phyloP scores from a whole-genome alignment of 2,329 filamentous ascomycete genomes.

The Fusarium penzigii region DNA sequence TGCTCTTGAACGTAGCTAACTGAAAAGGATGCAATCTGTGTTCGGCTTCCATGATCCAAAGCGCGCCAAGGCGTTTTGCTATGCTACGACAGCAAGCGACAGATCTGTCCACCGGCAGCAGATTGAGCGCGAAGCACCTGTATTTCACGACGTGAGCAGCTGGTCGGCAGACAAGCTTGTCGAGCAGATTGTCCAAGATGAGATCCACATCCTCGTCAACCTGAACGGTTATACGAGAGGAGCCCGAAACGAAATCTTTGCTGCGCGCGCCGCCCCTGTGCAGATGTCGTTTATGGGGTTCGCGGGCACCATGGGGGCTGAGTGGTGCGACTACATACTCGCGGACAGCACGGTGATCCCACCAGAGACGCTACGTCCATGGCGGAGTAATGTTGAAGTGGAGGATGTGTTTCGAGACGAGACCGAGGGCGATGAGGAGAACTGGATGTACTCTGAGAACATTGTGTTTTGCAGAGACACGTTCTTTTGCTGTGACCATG shows the following conservation, averaged over 20 bases:
- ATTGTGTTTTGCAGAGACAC: slow-evolving; percentile 93
- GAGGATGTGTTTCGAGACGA: slow-evolving; percentile 69
- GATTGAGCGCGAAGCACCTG: slow-evolving; percentile 88
- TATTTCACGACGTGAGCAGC: slow-evolving; percentile 83
- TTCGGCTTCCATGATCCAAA: slow-evolving; percentile 82
- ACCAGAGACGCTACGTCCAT: slow-evolving; percentile 75
- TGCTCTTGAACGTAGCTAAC: not conserved
- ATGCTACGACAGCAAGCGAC: slow-evolving; percentile 91
- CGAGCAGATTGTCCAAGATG: slow-evolving; percentile 81
- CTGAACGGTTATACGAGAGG: slow-evolving; percentile 98
- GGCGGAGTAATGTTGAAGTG: slow-evolving; percentile 72
- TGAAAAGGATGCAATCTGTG: slow-evolving; percentile 84
- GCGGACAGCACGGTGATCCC: slow-evolving; percentile 89
- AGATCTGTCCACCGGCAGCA: slow-evolving; percentile 85
- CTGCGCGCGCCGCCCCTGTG: slow-evolving; percentile 88
- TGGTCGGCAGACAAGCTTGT: slow-evolving; percentile 87
- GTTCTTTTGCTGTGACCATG: slow-evolving; percentile 98
- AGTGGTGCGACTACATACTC: slow-evolving; percentile 98
- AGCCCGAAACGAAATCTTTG: slow-evolving; percentile 96
- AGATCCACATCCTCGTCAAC: slow-evolving; percentile 93
- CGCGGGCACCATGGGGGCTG: slow-evolving; percentile 89
- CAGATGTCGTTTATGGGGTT: slow-evolving; percentile 99
- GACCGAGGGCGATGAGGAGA: slow-evolving; percentile 66
- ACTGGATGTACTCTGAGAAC: slow-evolving; percentile 97
- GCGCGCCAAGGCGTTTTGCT: slow-evolving; percentile 85